phyloP scores from a whole-genome alignment of 2,329 filamentous ascomycete genomes.

The Daldinia eschscholtzii region DNA sequence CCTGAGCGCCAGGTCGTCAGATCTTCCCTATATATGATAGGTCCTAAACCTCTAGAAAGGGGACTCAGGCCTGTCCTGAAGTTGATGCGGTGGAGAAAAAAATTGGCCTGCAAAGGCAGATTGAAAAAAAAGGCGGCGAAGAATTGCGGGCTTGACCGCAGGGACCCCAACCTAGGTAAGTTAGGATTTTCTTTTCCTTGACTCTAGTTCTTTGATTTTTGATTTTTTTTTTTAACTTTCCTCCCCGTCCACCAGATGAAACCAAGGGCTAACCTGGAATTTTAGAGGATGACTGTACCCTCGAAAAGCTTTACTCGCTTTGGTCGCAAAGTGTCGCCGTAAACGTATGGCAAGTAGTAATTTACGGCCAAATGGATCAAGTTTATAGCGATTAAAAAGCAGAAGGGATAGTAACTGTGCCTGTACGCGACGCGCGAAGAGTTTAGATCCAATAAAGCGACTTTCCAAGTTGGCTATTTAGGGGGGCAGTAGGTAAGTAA shows the following conservation, averaged over 20 bases:
- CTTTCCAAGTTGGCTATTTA: constrained; percentile 25
- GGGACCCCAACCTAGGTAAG: constrained; percentile 41
- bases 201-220: constrained; percentile 22
- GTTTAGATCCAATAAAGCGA: constrained; percentile 34
- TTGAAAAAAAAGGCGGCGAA: constrained; percentile 43
- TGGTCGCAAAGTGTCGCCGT: constrained; percentile 14
- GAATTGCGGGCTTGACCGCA: constrained; percentile 45
- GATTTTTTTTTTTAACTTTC: constrained; percentile 19
- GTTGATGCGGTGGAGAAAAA: constrained; percentile 44
- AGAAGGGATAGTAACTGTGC: constrained; percentile 26
- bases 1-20: constrained; percentile 37
- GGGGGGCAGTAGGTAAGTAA: constrained; percentile 13
- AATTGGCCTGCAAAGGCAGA: constrained; percentile 37
- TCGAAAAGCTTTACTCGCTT: constrained; percentile 17
- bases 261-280: constrained; percentile 24
- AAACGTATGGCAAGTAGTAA: constrained; percentile 1
- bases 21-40: constrained; percentile 43
- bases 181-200: constrained; percentile 39
- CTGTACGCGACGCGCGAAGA: constrained; percentile 41
- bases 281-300: constrained; percentile 29
- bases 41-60: constrained; percentile 43
- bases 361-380: neutral
- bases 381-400: neutral
- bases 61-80: constrained; percentile 38
- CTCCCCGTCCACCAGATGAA: constrained; percentile 34